Percentiles rank a stretch among this genome's conserved stretches.
phyloP scores from a whole-genome alignment of 2,329 filamentous ascomycete species.

The Claviceps sp. region DNA sequence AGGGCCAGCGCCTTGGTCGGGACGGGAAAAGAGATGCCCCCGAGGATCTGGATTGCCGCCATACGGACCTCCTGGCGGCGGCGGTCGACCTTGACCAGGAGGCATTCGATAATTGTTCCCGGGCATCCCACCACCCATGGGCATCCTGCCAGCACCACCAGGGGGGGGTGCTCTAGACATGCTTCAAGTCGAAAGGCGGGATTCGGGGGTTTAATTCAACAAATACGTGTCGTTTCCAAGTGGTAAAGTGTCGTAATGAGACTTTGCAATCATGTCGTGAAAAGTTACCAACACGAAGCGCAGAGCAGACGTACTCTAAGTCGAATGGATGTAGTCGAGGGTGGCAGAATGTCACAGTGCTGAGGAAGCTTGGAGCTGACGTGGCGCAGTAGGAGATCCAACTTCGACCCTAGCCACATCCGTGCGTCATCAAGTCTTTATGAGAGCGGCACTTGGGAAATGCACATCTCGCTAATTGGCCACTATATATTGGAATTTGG shows the following conservation, averaged over 20 bases:
- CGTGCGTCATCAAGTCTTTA: neutral
- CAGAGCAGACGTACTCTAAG: neutral
- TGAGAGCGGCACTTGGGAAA: too few relatives aligned
- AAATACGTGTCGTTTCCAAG: neutral
- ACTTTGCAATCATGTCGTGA: neutral
- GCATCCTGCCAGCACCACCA: constrained; percentile 12
- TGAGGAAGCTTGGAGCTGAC: neutral
- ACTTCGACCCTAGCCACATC: neutral
- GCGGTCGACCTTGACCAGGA: constrained; percentile 10
- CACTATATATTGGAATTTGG: too few relatives aligned
- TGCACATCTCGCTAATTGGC: too few relatives aligned
- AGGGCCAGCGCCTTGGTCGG: constrained; percentile 12
- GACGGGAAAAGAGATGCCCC: constrained; percentile 14
- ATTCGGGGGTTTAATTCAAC: neutral
- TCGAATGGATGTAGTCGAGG: neutral
- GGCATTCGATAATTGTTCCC: constrained; percentile 16
- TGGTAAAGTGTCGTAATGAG: neutral
- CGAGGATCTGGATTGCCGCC: constrained; percentile 14
- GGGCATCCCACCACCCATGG: constrained; percentile 15
- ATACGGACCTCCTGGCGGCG: constrained; percentile 5
- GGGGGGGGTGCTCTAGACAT: constrained; percentile 20
- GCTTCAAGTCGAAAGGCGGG: neutral
- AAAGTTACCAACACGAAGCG: neutral
- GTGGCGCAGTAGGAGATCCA: neutral
- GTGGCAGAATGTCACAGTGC: constrained; percentile 2